phyloP scores from a whole-genome alignment of 2,329 filamentous ascomycete species.

The Didymella glomerata region DNA sequence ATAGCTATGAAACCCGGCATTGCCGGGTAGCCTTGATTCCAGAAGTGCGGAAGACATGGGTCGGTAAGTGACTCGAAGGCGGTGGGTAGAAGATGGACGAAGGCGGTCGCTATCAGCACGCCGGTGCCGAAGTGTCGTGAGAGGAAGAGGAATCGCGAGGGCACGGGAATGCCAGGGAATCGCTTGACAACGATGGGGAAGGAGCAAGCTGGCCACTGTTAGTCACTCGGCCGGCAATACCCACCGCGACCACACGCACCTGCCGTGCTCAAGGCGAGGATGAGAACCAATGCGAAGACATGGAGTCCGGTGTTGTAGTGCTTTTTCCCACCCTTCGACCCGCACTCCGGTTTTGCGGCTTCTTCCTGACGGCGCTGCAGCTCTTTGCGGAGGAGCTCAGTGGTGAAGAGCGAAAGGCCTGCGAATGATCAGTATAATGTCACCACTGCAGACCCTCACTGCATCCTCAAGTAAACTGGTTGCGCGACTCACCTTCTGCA shows the following conservation, averaged over 20 bases:
- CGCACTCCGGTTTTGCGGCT: constrained; percentile 58
- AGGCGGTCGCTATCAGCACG: constrained; percentile 53
- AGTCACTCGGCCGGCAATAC: constrained; percentile 19
- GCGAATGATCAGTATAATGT: constrained; percentile 24
- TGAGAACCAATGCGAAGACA: constrained; percentile 66
- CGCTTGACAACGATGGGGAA: constrained; percentile 53
- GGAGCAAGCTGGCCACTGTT: constrained; percentile 46
- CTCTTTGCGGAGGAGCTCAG: constrained; percentile 58
- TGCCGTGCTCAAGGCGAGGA: constrained; percentile 63
- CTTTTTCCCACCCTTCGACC: constrained; percentile 57
- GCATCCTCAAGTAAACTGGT: not conserved
- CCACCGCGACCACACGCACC: constrained; percentile 46
- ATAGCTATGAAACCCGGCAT: constrained; percentile 53
- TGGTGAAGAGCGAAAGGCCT: constrained; percentile 51
- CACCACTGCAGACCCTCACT: constrained; percentile 4
- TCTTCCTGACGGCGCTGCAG: constrained; percentile 58
- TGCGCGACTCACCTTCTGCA: constrained; percentile 30
- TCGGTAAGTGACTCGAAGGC: constrained; percentile 52
- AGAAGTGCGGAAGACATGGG: constrained; percentile 52
- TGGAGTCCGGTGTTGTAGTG: constrained; percentile 65
- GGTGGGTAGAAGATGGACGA: constrained; percentile 53
- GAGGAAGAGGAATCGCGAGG: constrained; percentile 52
- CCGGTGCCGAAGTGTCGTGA: constrained; percentile 53
- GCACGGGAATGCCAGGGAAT: constrained; percentile 49
- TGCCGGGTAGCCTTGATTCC: constrained; percentile 51